Evolutionary conservation across 2,329 filamentous ascomycete genomes (phyloP).

Genomic region (Lojkania enalia): DNA sequence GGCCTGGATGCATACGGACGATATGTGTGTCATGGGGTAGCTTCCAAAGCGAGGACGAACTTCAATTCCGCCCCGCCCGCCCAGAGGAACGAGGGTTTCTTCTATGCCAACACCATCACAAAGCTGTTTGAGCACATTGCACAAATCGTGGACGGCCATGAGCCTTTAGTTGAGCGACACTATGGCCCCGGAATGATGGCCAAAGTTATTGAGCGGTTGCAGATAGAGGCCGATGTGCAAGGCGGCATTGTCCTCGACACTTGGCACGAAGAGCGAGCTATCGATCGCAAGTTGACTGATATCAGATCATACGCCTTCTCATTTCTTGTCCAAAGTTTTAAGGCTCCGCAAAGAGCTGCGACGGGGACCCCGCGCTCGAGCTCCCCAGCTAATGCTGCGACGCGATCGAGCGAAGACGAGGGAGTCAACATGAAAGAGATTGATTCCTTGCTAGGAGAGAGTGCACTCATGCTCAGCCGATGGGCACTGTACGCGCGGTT

Average conservation of each 20-base stretch:
- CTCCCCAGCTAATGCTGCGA: slow-evolving; percentile 67
- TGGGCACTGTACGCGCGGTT: slow-evolving; percentile 95
- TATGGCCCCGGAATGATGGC: slow-evolving; percentile 94
- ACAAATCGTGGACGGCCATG: slow-evolving; percentile 91
- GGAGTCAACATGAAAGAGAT: slow-evolving; percentile 96
- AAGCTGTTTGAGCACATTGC: slow-evolving; percentile 97
- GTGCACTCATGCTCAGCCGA: slow-evolving; percentile 85
- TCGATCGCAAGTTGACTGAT: slow-evolving; percentile 87
- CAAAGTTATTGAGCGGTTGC: slow-evolving; percentile 86
- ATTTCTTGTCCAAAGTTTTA: slow-evolving; percentile 92
- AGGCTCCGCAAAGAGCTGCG: slow-evolving; percentile 68
- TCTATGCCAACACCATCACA: slow-evolving; percentile 88
- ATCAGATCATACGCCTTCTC: slow-evolving; percentile 98
- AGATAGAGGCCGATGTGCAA: slow-evolving; percentile 94
- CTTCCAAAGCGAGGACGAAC: slow-evolving; percentile 77
- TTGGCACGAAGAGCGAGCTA: slow-evolving; percentile 85
- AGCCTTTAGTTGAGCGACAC: slow-evolving; percentile 86
- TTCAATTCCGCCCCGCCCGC: slow-evolving; percentile 69
- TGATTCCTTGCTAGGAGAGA: slow-evolving; percentile 83
- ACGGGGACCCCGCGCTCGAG: slow-evolving; percentile 68
- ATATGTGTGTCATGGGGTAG: slow-evolving; percentile 95
- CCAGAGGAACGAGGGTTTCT: slow-evolving; percentile 75
- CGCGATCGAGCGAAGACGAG: slow-evolving; percentile 80
- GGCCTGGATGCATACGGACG: slow-evolving; percentile 92
- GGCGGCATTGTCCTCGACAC: slow-evolving; percentile 94